phyloP scores from a whole-genome alignment of 768 basidiomycete genomes.

The Rhodotorula diobovata region DNA sequence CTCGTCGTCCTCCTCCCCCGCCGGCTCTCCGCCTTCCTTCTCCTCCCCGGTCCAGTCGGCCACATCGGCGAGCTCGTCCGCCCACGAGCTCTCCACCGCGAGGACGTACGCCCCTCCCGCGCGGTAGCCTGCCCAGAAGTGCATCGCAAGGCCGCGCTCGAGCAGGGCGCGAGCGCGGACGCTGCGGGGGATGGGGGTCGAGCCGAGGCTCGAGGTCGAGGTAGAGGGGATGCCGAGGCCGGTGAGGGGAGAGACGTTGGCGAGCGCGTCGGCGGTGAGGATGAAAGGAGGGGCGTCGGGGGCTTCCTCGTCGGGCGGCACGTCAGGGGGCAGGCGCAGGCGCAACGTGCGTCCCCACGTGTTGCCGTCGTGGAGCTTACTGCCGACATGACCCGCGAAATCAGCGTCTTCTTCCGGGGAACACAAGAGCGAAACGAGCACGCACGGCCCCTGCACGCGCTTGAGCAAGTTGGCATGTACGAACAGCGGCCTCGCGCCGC shows the following conservation, averaged over 20 bases:
- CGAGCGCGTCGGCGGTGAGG: conserved; percentile 41
- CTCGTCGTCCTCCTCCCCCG: not conserved
- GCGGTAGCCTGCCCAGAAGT: conserved; percentile 22
- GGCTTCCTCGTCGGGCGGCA: not conserved
- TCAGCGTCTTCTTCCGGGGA: not conserved
- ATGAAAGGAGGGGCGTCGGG: not conserved
- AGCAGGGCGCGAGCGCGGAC: not conserved
- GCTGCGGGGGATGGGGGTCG: not conserved
- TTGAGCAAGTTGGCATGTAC: conserved; percentile 52
- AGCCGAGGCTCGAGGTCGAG: too few species aligned
- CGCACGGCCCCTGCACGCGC: conserved; percentile 41
- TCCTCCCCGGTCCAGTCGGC: too few species aligned
- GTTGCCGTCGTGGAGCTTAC: conserved; percentile 19
- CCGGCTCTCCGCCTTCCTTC: not conserved
- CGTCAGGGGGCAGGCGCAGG: not conserved
- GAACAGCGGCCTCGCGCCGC: conserved; percentile 33
- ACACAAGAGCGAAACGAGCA: not conserved
- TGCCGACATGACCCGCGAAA: not conserved
- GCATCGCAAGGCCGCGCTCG: conserved; percentile 3
- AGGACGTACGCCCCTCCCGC: conserved; percentile 12
- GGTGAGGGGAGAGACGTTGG: conserved; percentile 42
- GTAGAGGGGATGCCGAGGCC: conserved; percentile 42
- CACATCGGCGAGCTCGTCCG: not conserved
- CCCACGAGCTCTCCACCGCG: conserved; percentile 10
- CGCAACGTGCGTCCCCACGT: conserved; percentile 42